Evolutionary conservation across 768 basidiomycete species (phyloP), one percentile per base, ranked within the genome.

Genomic region (Suillus clintonianus): DNA sequence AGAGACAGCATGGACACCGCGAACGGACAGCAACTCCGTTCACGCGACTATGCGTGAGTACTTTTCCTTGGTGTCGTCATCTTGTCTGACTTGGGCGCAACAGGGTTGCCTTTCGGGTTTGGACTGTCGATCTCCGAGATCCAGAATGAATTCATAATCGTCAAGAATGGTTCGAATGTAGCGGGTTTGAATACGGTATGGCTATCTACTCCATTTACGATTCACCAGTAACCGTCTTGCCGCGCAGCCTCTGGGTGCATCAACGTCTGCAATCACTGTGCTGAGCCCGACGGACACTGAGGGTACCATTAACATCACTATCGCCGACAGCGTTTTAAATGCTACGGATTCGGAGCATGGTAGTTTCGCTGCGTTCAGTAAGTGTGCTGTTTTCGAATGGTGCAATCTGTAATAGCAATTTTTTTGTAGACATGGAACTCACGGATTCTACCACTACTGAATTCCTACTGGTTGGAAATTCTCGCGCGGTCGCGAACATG

Each of bases 81-180:
- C 55, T 34, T n/a, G n/a, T 36, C 39, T 22, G 54, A 62, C 63
- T 39, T 48, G 3, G 60, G 54, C 57, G n/a, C 56, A 61, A 50
- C 63, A 89, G 89, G 82, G 65, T 75, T 92, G 42, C 90, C 90
- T 37, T 92, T 92, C 64, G 90, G 90, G 11, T 92, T 92, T 72
- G 76, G 76, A 32, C 9, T 90, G 19, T 76, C 77, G 1, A 85
- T 91, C 59, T 81, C 78, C 34, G 72, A 89, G 63, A 90, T 92
- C 37, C 77, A 84, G 70, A 91, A 92, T 68, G 75, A 81, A 37
- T 90, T 92, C 69, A 83, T 82, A 27, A 86, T 92, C 65, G 77
- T 83, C 27, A 82, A 79, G 68, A 82, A 86, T 66, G 82, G 82
- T 32, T 74, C 72, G 8, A 72, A 77, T 30, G 83, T 90, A 3